Percentiles rank a stretch among this genome's conserved stretches.
phyloP scores from a whole-genome alignment of 192 early-diverging fungal species.

The Jimgerdemannia lactiflua region DNA sequence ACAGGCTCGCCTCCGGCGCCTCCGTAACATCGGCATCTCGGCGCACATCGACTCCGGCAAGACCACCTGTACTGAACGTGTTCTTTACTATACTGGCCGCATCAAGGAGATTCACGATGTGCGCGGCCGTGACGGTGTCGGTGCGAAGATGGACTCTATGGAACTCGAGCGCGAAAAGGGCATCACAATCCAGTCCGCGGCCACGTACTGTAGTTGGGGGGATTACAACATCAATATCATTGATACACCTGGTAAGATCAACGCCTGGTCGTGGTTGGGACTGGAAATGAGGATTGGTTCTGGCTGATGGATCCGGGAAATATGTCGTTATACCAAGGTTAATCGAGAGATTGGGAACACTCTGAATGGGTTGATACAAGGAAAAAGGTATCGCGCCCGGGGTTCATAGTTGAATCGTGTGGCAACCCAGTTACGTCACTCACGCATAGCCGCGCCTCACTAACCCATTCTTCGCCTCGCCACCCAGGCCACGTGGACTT shows the following conservation, averaged over 20 bases:
- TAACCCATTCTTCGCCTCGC: neutral
- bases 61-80: constrained; percentile 82
- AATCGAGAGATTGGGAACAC: no score
- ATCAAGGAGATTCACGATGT: constrained; percentile 91
- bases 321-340: no score
- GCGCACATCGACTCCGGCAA: constrained; percentile 90
- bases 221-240: constrained; percentile 83
- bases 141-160: constrained; percentile 99
- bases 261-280: no score
- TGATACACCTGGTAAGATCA: constrained; percentile 81
- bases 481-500: constrained; percentile 80
- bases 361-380: no score
- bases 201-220: constrained; percentile 80
- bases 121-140: constrained; percentile 84
- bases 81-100: constrained; percentile 81
- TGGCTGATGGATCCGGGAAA: no score
- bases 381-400: no score
- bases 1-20: constrained; percentile 51
- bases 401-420: no score
- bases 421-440: no score
- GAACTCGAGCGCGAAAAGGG: constrained; percentile 95
- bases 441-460: no score
- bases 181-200: constrained; percentile 88
- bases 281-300: no score
- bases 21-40: constrained; percentile 88